phyloP scores from a whole-genome alignment of 305 asterid genomes.

The Solanum aculeatissimum region DNA sequence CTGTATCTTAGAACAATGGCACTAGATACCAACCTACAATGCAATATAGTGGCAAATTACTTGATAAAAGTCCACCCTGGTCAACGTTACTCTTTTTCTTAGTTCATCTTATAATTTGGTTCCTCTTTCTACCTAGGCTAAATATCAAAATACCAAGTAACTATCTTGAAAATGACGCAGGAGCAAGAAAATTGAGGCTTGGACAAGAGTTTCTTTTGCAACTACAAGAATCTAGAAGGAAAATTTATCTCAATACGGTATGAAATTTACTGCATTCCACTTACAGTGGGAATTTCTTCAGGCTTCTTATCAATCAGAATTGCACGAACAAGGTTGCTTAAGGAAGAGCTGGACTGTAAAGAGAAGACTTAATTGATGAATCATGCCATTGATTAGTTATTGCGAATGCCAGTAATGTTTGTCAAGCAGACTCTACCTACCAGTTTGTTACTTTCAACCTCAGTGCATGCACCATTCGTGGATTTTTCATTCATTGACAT shows the following conservation, averaged over 20 bases:
- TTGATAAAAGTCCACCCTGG: background rate
- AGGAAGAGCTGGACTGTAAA: constrained; percentile 61
- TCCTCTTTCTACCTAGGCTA: background rate
- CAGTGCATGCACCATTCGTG: constrained; percentile 19
- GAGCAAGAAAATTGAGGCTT: background rate
- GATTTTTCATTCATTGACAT: constrained; percentile 31
- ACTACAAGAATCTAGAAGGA: background rate
- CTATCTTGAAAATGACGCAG: background rate
- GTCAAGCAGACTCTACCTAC: constrained; percentile 23
- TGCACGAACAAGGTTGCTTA: constrained; percentile 68
- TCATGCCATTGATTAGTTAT: background rate
- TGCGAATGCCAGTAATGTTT: background rate
- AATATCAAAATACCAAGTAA: background rate
- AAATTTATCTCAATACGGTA: background rate
- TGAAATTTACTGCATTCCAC: background rate
- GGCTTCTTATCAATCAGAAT: constrained; percentile 75
- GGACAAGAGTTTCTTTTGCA: background rate
- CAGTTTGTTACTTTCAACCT: constrained; percentile 32
- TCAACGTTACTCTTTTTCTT: background rate
- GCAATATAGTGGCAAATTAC: background rate
- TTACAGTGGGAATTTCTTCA: constrained; percentile 10
- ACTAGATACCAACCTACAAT: background rate
- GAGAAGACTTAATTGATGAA: background rate
- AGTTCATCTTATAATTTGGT: background rate
- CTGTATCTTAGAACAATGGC: background rate